Percentiles rank a stretch among this genome's conserved stretches.
phyloP scores from a whole-genome alignment of 345 rosid genomes.

The Kandelia obovata region DNA sequence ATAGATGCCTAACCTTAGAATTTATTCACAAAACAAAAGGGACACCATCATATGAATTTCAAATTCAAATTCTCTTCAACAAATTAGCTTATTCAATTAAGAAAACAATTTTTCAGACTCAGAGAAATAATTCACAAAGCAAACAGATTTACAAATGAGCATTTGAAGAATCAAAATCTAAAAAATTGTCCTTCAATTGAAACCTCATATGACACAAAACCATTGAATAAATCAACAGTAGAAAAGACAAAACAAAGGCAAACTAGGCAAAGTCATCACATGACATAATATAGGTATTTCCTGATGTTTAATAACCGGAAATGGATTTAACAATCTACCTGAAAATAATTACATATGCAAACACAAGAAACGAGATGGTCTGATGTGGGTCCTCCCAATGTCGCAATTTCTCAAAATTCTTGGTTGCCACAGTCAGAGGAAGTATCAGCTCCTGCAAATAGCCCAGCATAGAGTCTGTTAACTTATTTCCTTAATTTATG shows the following conservation, averaged over 20 bases:
- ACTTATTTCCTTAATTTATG: neutral
- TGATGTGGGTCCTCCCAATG: conserved; percentile 88
- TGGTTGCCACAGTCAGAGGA: conserved; percentile 58
- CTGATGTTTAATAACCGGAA: too few relatives aligned
- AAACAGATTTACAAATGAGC: neutral
- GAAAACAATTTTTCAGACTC: too few relatives aligned
- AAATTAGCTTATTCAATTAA: too few relatives aligned
- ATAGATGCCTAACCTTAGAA: too few relatives aligned
- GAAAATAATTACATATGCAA: conserved; percentile 62
- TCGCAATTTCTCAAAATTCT: conserved; percentile 65
- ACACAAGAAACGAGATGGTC: conserved; percentile 72
- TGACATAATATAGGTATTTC: too few relatives aligned
- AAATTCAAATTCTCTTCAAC: too few relatives aligned
- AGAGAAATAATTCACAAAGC: too few relatives aligned
- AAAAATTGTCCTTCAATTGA: neutral
- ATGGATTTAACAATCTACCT: conserved; percentile 39
- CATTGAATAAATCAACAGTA: too few relatives aligned
- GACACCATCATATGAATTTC: too few relatives aligned
- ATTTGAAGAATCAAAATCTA: neutral
- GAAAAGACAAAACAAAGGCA: neutral
- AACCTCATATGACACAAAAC: too few relatives aligned
- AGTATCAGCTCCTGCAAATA: conserved; percentile 72
- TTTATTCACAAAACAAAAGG: too few relatives aligned
- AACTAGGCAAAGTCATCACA: neutral
- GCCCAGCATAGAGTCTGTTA: conserved; percentile 2